These are phyloP conservation scores for Candida insectorum DNA, from an alignment of 805 yeast species.

Conservation along the genomic window DNA sequence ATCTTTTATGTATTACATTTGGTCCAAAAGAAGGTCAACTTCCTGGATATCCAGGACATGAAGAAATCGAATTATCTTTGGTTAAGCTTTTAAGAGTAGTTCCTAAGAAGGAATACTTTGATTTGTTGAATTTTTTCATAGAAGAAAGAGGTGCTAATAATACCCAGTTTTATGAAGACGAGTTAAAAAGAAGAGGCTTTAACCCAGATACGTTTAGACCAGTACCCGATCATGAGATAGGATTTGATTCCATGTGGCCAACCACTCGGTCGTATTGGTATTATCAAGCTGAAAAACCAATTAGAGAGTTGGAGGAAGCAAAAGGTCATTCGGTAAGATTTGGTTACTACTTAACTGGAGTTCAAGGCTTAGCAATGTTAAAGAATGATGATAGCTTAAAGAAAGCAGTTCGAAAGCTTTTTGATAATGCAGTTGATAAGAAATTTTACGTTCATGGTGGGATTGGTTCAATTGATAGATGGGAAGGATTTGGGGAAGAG, in stretches of 20 bases:
- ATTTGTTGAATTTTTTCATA: constrained; percentile 17
- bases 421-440: constrained; percentile 17
- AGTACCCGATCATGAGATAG: constrained; percentile 5
- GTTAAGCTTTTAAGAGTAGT: constrained; percentile 15
- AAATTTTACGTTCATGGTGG: constrained; percentile 22
- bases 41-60: constrained; percentile 24
- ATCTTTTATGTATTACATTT: constrained; percentile 13
- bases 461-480: constrained; percentile 17
- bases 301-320: constrained; percentile 14
- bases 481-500: constrained; percentile 23
- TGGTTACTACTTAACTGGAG: constrained; percentile 18
- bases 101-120: constrained; percentile 14
- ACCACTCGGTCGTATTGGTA: constrained; percentile 18
- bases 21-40: constrained; percentile 15
- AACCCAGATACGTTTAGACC: constrained; percentile 11
- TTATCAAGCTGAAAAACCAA: constrained; percentile 16
- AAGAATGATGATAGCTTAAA: constrained; percentile 12
- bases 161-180: constrained; percentile 16
- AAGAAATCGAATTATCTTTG: constrained; percentile 21
- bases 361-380: constrained; percentile 16
- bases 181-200: constrained; percentile 14
- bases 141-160: constrained; percentile 17
- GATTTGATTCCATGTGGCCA: constrained; percentile 8
- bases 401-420: constrained; percentile 12
- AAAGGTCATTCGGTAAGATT: constrained; percentile 21